Percentiles rank a stretch among this genome's conserved stretches.
Conservation (phyloP, 2,329 filamentous ascomycete species). For the Tricladium varicosporioides region DNA sequence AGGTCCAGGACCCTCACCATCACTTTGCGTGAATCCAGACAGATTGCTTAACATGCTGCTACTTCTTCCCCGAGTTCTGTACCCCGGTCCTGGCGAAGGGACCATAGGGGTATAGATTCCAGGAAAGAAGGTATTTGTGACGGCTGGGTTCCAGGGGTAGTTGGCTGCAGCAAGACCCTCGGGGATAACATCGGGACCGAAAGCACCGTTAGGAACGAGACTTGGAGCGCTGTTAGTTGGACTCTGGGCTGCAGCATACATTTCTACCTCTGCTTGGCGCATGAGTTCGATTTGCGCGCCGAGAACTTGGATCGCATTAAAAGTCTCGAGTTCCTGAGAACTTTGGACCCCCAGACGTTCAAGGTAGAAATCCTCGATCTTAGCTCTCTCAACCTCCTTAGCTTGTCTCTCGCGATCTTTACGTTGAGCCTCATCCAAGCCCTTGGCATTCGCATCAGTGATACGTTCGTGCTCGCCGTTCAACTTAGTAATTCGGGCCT, state of each 20-base stretch:
- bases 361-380: constrained; percentile 25
- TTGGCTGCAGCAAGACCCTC: constrained; percentile 12
- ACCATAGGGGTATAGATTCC: constrained; percentile 6
- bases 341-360: constrained; percentile 23
- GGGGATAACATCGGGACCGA: constrained; percentile 9
- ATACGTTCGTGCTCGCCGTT: constrained; percentile 71
- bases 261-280: constrained; percentile 14
- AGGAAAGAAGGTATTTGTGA: constrained; percentile 9
- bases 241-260: constrained; percentile 16
- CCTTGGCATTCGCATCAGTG: constrained; percentile 61
- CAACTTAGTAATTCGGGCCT: constrained; percentile 68
- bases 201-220: constrained; percentile 9
- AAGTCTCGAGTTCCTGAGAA: constrained; percentile 17
- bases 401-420: constrained; percentile 29
- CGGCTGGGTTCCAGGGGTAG: constrained; percentile 27
- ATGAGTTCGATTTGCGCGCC: constrained; percentile 9
- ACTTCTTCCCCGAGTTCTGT: constrained; percentile 50
- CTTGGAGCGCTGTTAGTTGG: constrained; percentile 22
- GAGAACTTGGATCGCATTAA: constrained; percentile 11
- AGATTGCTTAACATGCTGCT: constrained; percentile 67
- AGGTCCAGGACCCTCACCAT: constrained; percentile 35
- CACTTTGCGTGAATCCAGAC: constrained; percentile 64
- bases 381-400: constrained; percentile 27
- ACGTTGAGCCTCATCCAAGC: constrained; percentile 38
- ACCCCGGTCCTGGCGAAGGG: constrained; percentile 13